These are phyloP conservation scores for Eutrema heterophyllum DNA, from an alignment of 345 rosid genomes.

Conservation along the genomic window DNA sequence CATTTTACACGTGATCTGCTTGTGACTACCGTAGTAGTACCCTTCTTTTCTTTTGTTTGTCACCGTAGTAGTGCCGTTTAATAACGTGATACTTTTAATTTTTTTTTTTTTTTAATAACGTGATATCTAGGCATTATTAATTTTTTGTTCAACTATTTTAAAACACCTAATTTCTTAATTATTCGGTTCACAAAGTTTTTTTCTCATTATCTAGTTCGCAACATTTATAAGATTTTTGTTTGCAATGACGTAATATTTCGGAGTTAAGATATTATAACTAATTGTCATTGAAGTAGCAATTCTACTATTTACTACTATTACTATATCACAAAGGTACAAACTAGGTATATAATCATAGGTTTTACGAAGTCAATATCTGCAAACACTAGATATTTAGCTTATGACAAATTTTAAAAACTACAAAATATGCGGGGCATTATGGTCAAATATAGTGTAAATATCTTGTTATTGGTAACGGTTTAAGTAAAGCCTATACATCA, in stretches of 20 bases:
- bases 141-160: background rate
- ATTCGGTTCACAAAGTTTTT: background rate
- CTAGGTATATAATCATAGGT: no score
- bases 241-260: background rate
- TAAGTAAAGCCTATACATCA: no score
- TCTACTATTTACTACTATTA: no score
- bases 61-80: background rate
- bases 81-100: background rate
- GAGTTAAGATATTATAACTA: no score
- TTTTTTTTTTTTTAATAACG: background rate
- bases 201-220: background rate
- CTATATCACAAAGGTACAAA: no score
- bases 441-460: background rate
- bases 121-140: background rate
- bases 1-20: slow-evolving; percentile 20
- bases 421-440: background rate
- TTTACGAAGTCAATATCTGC: no score
- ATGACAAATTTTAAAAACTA: no score
- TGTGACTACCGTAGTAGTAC: slow-evolving; percentile 1
- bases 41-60: background rate
- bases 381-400: no score
- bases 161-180: slow-evolving; percentile 9
- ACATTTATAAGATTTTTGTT: background rate
- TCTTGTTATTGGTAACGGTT: no score
- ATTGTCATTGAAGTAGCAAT: no score